Percentiles rank a stretch among this genome's conserved stretches.
phyloP scores from a whole-genome alignment of 352 stramenopile species.

The Pythium guiyangense region DNA sequence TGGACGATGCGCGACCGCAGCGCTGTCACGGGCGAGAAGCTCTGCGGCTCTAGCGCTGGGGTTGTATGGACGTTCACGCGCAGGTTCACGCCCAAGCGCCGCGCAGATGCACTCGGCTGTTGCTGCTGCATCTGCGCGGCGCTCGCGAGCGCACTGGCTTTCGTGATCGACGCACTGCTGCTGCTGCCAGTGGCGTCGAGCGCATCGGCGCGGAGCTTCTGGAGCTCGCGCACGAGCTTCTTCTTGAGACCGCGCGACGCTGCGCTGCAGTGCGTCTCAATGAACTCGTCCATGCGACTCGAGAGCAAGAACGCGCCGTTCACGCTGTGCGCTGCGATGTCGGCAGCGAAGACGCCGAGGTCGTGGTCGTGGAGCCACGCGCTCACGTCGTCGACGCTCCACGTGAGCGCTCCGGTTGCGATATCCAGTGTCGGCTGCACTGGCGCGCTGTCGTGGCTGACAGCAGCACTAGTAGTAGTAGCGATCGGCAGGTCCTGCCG shows the following conservation, averaged over 20 bases:
- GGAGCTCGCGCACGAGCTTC: slow-evolving; percentile 71
- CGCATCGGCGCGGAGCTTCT: slow-evolving; percentile 50
- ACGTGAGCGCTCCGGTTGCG: slow-evolving; percentile 11
- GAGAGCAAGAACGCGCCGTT: slow-evolving; percentile 48
- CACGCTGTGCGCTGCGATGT: slow-evolving; percentile 33
- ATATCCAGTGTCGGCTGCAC: not conserved
- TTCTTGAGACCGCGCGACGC: slow-evolving; percentile 74
- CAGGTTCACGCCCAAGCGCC: slow-evolving; percentile 45
- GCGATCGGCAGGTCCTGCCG: slow-evolving; percentile 19
- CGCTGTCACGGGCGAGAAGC: slow-evolving; percentile 38
- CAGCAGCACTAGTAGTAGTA: not conserved
- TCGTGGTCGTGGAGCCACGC: slow-evolving; percentile 60
- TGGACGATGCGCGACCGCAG: slow-evolving; percentile 28
- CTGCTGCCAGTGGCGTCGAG: not conserved
- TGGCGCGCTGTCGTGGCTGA: no score
- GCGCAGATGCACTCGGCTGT: slow-evolving; percentile 20
- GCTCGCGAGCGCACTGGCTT: not conserved
- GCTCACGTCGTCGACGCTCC: slow-evolving; percentile 39
- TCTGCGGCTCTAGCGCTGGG: slow-evolving; percentile 8
- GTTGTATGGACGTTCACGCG: slow-evolving; percentile 46
- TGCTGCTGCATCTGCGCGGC: not conserved
- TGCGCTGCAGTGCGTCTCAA: slow-evolving; percentile 34
- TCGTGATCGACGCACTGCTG: not conserved
- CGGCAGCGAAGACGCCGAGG: slow-evolving; percentile 49
- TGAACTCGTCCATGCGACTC: slow-evolving; percentile 38